Evolutionary conservation across 2,329 filamentous ascomycete species (phyloP).

Genomic region (Alternaria infectoria): DNA sequence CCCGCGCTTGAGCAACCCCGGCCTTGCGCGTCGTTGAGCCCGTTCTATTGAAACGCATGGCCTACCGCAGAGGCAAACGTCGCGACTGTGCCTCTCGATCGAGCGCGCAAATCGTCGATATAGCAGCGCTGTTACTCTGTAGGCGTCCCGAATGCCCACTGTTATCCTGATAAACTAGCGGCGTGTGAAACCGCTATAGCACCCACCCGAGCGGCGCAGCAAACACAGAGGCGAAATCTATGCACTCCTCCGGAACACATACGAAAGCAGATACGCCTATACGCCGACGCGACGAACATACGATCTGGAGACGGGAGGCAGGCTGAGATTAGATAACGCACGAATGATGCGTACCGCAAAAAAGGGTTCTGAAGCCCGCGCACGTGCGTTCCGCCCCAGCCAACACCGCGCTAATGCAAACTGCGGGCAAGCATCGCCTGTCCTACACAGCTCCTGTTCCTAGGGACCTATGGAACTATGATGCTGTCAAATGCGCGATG

Average conservation of each 20-base stretch:
- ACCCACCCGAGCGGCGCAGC: slow-evolving; percentile 1
- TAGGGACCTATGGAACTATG: not conserved
- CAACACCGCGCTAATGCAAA: slow-evolving; percentile 16
- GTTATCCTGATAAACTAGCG: not conserved
- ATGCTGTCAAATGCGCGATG: slow-evolving; percentile 3
- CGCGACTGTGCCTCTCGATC: not conserved
- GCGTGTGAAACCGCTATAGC: slow-evolving; percentile 3
- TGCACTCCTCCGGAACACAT: not conserved
- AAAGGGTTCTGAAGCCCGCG: slow-evolving; percentile 1
- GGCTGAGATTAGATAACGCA: slow-evolving; percentile 14
- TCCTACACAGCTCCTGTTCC: not conserved
- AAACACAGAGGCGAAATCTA: not conserved
- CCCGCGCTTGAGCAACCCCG: not conserved
- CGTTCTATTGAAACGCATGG: not conserved
- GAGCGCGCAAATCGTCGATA: not conserved
- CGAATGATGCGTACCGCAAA: slow-evolving; percentile 10
- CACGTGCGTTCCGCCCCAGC: slow-evolving; percentile 10
- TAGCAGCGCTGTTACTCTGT: not conserved
- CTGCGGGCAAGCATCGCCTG: slow-evolving; percentile 8
- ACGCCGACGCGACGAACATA: slow-evolving; percentile 1
- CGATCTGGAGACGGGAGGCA: not conserved
- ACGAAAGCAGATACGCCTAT: not conserved
- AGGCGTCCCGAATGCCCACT: not conserved
- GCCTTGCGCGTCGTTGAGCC: not conserved
- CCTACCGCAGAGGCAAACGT: not conserved